Conservation (phyloP, 257 asterid genomes). For the Plectranthus barbatus region DNA sequence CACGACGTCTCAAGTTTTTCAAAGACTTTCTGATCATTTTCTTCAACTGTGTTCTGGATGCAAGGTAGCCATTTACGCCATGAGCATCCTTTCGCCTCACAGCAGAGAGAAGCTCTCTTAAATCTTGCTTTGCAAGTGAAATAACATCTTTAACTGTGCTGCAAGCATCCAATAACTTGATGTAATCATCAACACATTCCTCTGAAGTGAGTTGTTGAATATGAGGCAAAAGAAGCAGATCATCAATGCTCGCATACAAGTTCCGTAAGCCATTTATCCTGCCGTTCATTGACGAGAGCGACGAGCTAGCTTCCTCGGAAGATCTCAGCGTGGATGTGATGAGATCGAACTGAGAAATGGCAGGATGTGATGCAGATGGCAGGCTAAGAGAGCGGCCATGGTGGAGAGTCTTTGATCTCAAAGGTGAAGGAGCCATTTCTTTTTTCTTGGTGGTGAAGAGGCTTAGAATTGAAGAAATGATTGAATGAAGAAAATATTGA, state of each 20-base stretch:
- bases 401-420: constrained; percentile 27
- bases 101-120: constrained; percentile 23
- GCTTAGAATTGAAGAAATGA: neutral
- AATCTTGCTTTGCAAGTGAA: constrained; percentile 10
- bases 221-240: constrained; percentile 21
- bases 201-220: constrained; percentile 18
- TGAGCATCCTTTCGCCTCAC: constrained; percentile 21
- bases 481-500: constrained; percentile 10
- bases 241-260: constrained; percentile 18
- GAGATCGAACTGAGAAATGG: constrained; percentile 23
- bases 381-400: constrained; percentile 42
- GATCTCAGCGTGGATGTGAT: constrained; percentile 14
- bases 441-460: neutral
- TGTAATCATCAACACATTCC: constrained; percentile 19
- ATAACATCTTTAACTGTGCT: constrained; percentile 20
- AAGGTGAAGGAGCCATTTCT: constrained; percentile 38
- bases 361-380: constrained; percentile 26
- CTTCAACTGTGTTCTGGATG: constrained; percentile 14
- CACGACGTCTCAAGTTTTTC: constrained; percentile 13
- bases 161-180: constrained; percentile 27
- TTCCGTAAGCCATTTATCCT: constrained; percentile 18
- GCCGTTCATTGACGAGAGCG: constrained; percentile 16
- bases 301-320: constrained; percentile 16
- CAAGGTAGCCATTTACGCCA: constrained; percentile 7
- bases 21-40: constrained; percentile 24